These are phyloP conservation scores for Sporisorium scitamineum DNA, from an alignment of 1,284 basidiomycete species.

Conservation along the genomic window DNA sequence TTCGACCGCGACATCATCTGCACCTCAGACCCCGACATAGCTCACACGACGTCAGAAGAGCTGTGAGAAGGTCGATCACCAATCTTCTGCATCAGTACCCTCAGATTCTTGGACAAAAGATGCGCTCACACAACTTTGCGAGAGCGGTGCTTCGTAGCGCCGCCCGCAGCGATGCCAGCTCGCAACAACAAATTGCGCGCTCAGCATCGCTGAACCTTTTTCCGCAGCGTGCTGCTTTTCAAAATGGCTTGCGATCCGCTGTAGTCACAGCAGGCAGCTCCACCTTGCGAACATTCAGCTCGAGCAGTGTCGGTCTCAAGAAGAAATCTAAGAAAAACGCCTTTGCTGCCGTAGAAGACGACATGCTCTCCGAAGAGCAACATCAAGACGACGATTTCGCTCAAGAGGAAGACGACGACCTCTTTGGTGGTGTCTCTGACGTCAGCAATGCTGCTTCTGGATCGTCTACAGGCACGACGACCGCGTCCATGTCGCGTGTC, in stretches of 20 bases:
- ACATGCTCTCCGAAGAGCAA: constrained; percentile 1
- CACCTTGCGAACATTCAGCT: constrained; percentile 14
- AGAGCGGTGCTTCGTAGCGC: constrained; percentile 27
- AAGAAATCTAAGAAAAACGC: constrained; percentile 41
- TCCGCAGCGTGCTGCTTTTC: not conserved
- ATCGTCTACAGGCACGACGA: constrained; percentile 1
- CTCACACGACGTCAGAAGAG: not conserved
- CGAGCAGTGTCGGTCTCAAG: constrained; percentile 16
- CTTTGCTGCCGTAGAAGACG: constrained; percentile 27
- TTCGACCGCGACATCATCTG: not conserved
- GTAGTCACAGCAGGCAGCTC: not conserved
- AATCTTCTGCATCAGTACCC: not conserved
- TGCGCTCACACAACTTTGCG: constrained; percentile 43
- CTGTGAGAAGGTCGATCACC: not conserved
- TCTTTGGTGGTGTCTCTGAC: constrained; percentile 29
- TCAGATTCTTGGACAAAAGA: not conserved
- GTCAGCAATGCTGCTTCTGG: not conserved
- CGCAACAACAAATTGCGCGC: not conserved
- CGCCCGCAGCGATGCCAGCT: constrained; percentile 1
- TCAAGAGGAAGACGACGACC: constrained; percentile 34
- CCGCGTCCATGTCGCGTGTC: constrained; percentile 13
- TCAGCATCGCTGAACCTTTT: not conserved
- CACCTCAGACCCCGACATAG: not conserved
- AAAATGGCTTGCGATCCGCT: not conserved
- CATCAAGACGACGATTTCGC: constrained; percentile 13